Evolutionary conservation across 768 basidiomycete species (phyloP), one percentile per base, ranked within the genome.

Genomic region (Kwoniella europaea): DNA sequence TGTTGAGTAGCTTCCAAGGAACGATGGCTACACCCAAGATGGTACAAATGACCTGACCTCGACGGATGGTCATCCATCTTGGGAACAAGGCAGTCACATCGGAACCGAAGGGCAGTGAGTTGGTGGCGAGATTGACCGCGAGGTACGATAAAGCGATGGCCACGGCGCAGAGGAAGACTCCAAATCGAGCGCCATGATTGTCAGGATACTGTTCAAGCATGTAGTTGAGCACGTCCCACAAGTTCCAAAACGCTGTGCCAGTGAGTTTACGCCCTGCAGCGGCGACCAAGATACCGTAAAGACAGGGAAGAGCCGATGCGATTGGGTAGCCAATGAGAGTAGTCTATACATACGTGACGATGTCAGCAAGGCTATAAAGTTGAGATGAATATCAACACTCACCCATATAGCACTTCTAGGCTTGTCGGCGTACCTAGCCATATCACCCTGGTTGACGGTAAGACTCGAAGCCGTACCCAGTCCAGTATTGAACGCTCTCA

Each of bases 211-310:
- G 86, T 73, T 91, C 89, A 69, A 92, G 84, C 82, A 91, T 91
- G 76, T 84, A 88, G 59, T 68, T 86, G 86, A 53, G 91, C 84
- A 42, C 91, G 85, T 91, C 89, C 76, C 92, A 87, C 2, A 91
- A 90, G 4, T 88, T 89, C 92, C 91, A 92, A 64, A 92, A 87
- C 15, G 89, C 88, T 73, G 90, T 88, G 27, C 90, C 91, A 73
- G 90, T 92, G 72, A 93, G 89, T 27, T 88, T 86, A 73, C 89
- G 86, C 12, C 90, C 90, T 20, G 90, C 90, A 1, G 91, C 91
- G 66, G 89, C 89, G 72, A 93, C 91, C 58, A 92, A 88, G 80
- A 93, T 91, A 0, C 91, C 91, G 69, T 93, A 86, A 82, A 92
- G 89, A 78, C 89, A 89, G 73, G 91, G 89, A 55, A 92, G 77